Evolutionary conservation across 192 early-diverging fungal genomes (phyloP).

Genomic region (Spizellomyces punctatus): DNA sequence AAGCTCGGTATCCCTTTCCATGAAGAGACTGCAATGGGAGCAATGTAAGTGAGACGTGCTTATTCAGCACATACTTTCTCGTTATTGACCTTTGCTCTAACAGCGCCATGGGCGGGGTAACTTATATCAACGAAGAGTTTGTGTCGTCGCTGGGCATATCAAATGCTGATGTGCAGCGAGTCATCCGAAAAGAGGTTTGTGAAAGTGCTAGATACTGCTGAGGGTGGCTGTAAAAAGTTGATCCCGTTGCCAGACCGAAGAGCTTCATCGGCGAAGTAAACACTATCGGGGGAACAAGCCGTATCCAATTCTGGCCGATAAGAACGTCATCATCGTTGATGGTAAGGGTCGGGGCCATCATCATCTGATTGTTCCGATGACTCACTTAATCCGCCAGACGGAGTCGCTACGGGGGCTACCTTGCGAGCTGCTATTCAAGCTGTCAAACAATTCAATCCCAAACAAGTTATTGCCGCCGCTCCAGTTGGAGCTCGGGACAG

Average conservation of each 20-base stretch:
- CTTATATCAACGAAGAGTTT: conserved; percentile 20
- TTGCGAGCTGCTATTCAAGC: conserved; percentile 36
- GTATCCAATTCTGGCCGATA: conserved; percentile 24
- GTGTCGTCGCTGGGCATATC: conserved; percentile 16
- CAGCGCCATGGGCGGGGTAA: conserved; percentile 29
- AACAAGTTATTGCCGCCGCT: conserved; percentile 26
- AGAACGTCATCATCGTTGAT: conserved; percentile 41
- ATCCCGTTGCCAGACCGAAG: conserved; percentile 4
- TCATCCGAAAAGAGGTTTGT: conserved; percentile 18
- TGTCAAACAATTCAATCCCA: conserved; percentile 25
- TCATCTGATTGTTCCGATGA: too few relatives aligned
- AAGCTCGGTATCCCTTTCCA: conserved; percentile 42
- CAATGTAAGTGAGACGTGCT: conserved; percentile 14
- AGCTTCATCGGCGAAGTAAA: conserved; percentile 34
- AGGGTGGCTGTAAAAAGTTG: neutral
- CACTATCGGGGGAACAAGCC: conserved; percentile 30
- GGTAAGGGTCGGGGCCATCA: neutral
- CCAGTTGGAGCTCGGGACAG: conserved; percentile 34
- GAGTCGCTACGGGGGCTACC: conserved; percentile 48
- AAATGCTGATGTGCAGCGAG: conserved; percentile 11
- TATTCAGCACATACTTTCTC: neutral
- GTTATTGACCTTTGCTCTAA: neutral
- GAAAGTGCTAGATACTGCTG: neutral
- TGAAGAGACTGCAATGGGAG: conserved; percentile 43
- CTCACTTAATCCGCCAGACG: conserved; percentile 17